Conservation (phyloP, 1,139 yeast genomes). For the Blastobotrys persicus region DNA sequence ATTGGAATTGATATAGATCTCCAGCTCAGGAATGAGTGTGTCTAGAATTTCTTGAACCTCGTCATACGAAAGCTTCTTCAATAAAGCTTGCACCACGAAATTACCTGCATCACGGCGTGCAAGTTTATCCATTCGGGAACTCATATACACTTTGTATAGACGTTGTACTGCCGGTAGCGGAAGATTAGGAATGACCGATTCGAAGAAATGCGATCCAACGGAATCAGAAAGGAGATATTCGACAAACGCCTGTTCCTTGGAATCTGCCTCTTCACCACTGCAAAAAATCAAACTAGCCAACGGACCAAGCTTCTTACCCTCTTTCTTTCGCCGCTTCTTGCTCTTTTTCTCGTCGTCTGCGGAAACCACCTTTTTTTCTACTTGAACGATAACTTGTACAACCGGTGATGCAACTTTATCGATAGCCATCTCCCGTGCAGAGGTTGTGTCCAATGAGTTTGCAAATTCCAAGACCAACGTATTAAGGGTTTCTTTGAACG, state of each 20-base stretch:
- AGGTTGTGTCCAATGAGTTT: constrained; percentile 41
- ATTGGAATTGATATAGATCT: constrained; percentile 45
- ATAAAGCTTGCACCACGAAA: constrained; percentile 69
- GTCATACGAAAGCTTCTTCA: constrained; percentile 58
- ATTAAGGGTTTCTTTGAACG: constrained; percentile 53
- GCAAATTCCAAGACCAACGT: constrained; percentile 36
- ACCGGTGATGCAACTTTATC: constrained; percentile 87
- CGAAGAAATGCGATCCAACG: constrained; percentile 88
- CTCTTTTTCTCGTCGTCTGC: constrained; percentile 18
- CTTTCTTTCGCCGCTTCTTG: constrained; percentile 18
- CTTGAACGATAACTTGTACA: constrained; percentile 65
- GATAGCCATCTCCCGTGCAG: constrained; percentile 69
- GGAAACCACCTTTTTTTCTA: constrained; percentile 23
- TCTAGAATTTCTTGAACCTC: constrained; percentile 65
- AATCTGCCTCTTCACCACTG: constrained; percentile 45
- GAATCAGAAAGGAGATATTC: constrained; percentile 83
- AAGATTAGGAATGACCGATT: constrained; percentile 59
- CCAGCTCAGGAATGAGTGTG: constrained; percentile 64
- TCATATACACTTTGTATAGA: constrained; percentile 68
- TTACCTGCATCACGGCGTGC: constrained; percentile 82
- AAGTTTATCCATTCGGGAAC: constrained; percentile 64
- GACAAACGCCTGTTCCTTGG: constrained; percentile 75
- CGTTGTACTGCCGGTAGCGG: constrained; percentile 69
- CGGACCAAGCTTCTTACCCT: constrained; percentile 3
- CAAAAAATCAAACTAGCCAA: constrained; percentile 36